Conservation (phyloP, 768 basidiomycete genomes). For the Termitomyces sp. region DNA sequence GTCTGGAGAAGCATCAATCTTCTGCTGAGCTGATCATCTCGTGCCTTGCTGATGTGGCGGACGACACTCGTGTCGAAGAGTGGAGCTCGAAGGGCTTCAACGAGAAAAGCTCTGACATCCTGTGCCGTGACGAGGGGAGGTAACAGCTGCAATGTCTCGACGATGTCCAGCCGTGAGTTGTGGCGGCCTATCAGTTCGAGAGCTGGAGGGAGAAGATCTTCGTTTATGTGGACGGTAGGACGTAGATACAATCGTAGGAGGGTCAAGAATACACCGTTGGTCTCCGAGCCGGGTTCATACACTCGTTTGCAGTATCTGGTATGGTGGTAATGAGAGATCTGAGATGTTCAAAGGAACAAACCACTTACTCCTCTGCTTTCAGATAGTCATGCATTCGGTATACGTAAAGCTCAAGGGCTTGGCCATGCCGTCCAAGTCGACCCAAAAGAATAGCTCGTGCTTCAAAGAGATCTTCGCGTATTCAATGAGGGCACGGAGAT, state of each 20-base stretch:
- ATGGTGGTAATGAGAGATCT: not conserved
- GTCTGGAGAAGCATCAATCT: slow-evolving; percentile 72
- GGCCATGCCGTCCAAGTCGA: slow-evolving; percentile 85
- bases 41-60: slow-evolving; percentile 65
- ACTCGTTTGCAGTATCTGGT: slow-evolving; percentile 85
- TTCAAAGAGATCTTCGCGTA: slow-evolving; percentile 70
- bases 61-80: slow-evolving; percentile 67
- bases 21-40: slow-evolving; percentile 71
- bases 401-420: slow-evolving; percentile 92
- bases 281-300: slow-evolving; percentile 53
- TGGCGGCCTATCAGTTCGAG: slow-evolving; percentile 85
- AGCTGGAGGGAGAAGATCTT: slow-evolving; percentile 72
- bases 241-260: slow-evolving; percentile 86
- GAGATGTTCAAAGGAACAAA: not conserved
- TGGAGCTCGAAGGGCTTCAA: slow-evolving; percentile 61
- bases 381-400: slow-evolving; percentile 76
- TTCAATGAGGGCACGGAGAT: not conserved
- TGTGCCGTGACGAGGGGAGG: slow-evolving; percentile 86
- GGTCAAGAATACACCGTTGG: slow-evolving; percentile 69
- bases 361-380: slow-evolving; percentile 83
- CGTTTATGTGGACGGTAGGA: slow-evolving; percentile 46
- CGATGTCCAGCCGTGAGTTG: slow-evolving; percentile 73
- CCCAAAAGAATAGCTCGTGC: slow-evolving; percentile 91
- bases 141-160: slow-evolving; percentile 78
- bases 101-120: slow-evolving; percentile 74